A percentile compares a stretch with the other conserved stretches of the same genome.
Evolutionary conservation across 2,329 filamentous ascomycete species (phyloP).

Genomic region (Nothopassalora personata): DNA sequence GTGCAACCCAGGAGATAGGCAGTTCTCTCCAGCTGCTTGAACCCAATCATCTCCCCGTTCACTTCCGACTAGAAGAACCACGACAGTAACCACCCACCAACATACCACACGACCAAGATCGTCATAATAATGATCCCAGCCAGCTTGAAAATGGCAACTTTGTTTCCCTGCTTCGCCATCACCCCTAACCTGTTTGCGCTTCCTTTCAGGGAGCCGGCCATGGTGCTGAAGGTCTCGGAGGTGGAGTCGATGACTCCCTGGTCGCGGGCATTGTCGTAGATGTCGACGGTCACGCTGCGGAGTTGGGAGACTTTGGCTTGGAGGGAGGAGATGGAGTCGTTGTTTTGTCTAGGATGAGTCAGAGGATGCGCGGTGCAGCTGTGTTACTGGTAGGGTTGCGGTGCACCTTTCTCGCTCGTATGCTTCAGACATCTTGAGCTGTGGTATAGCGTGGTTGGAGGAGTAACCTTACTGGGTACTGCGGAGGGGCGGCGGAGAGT

Average conservation of each 20-base stretch:
- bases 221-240: slow-evolving; percentile 84
- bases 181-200: slow-evolving; percentile 75
- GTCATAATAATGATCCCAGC: slow-evolving; percentile 71
- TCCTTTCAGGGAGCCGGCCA: slow-evolving; percentile 75
- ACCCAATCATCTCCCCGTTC: neutral
- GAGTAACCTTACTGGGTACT: neutral
- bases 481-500: slow-evolving; percentile 3
- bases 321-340: slow-evolving; percentile 86
- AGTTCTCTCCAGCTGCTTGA: neutral
- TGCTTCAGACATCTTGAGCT: slow-evolving; percentile 48
- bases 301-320: slow-evolving; percentile 86
- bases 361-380: no score
- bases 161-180: slow-evolving; percentile 89
- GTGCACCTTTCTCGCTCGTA: slow-evolving; percentile 56
- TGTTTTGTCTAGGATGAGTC: slow-evolving; percentile 65
- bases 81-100: slow-evolving; percentile 36
- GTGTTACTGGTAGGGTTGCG: no score
- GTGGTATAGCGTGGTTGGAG: neutral
- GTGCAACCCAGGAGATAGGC: neutral
- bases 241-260: slow-evolving; percentile 85
- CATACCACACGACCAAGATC: slow-evolving; percentile 72
- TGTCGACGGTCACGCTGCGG: slow-evolving; percentile 91
- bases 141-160: slow-evolving; percentile 83
- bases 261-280: slow-evolving; percentile 89
- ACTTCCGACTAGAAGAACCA: neutral